These are phyloP conservation scores for Plasmodium vinckei DNA, from an alignment of 169 alveolate genomes.

Conservation along the genomic window DNA sequence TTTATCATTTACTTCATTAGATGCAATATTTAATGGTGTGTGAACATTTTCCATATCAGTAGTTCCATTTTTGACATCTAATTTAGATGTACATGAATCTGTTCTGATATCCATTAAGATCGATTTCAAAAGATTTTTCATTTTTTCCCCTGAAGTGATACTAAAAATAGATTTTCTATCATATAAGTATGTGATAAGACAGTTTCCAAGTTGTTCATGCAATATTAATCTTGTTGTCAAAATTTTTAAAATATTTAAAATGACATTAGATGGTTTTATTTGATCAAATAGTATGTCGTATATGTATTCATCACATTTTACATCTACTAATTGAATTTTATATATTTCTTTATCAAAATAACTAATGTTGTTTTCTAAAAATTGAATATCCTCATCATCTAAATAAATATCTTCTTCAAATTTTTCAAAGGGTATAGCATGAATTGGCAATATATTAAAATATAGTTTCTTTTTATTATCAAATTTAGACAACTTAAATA, in stretches of 20 bases:
- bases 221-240: constrained; percentile 30
- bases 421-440: constrained; percentile 9
- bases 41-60: not conserved
- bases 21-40: not conserved
- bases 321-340: not conserved
- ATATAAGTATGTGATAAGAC: constrained; percentile 18
- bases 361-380: constrained; percentile 25
- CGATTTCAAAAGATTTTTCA: not conserved
- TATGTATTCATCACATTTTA: not conserved
- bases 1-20: not conserved
- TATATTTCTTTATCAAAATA: constrained; percentile 14
- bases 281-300: constrained; percentile 17
- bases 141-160: not conserved
- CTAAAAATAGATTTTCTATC: constrained; percentile 1
- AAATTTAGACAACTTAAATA: constrained; percentile 4
- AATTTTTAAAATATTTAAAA: constrained; percentile 39
- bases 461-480: not conserved
- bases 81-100: too few species aligned
- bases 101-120: not conserved
- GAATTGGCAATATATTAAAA: not conserved
- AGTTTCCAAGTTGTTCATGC: constrained; percentile 33
- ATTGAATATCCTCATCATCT: constrained; percentile 34
- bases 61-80: not conserved
- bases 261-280: constrained; percentile 30
- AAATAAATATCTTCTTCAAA: constrained; percentile 1